A percentile compares a stretch with the other conserved stretches of the same genome.
These are phyloP conservation scores for Fusarium mangiferae DNA, from an alignment of 2,329 filamentous ascomycete genomes.

Conservation along the genomic window DNA sequence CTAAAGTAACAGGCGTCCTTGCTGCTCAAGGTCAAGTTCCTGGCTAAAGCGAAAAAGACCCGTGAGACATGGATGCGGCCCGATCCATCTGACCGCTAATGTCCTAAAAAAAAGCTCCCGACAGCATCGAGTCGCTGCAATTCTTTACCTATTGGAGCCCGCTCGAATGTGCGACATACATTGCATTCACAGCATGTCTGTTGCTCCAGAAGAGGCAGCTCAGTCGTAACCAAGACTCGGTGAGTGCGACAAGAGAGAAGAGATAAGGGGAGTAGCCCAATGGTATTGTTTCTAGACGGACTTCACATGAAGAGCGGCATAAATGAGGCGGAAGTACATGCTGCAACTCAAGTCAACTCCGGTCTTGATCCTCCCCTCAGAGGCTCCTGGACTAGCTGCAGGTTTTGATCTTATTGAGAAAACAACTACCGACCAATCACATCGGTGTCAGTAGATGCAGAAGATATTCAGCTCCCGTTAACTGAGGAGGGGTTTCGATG, in stretches of 20 bases:
- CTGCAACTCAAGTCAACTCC: background rate
- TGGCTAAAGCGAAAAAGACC: background rate
- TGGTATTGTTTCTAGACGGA: fast-evolving
- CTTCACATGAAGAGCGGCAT: no score
- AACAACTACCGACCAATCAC: background rate
- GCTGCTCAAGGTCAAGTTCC: background rate
- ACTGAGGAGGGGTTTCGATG: background rate
- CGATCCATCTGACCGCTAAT: background rate
- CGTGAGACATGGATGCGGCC: background rate
- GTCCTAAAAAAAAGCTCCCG: background rate
- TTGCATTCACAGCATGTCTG: background rate
- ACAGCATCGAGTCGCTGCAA: background rate
- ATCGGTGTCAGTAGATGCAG: background rate
- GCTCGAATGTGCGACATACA: background rate
- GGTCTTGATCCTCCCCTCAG: background rate
- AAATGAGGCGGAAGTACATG: no score
- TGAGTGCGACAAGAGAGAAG: background rate
- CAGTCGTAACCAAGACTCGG: background rate
- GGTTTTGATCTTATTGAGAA: fast-evolving
- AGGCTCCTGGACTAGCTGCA: background rate
- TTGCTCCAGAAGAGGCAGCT: background rate
- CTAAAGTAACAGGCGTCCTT: no score
- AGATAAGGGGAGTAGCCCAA: background rate
- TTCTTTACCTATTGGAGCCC: background rate
- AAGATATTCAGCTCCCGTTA: fast-evolving